Conservation (phyloP, 2,329 filamentous ascomycete species). For the Fusarium gaditjirri region DNA sequence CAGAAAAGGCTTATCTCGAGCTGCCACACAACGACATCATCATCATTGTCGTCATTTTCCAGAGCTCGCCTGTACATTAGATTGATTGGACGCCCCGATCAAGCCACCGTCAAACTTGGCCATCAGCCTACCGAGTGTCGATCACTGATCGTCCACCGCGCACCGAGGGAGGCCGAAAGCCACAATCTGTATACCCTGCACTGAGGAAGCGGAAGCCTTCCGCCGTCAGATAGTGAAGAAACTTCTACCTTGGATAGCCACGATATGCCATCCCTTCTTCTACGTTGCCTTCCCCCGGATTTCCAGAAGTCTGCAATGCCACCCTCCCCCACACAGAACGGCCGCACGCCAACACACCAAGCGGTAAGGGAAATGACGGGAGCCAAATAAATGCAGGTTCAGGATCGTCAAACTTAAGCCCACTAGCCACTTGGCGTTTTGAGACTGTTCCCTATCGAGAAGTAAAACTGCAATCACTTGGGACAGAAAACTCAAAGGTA, state of each 20-base stretch:
- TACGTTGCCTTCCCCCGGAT: conserved; percentile 32
- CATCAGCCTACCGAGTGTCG: conserved; percentile 26
- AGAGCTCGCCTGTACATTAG: conserved; percentile 11
- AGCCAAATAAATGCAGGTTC: conserved; percentile 36
- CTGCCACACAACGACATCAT: conserved; percentile 11
- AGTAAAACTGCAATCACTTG: conserved; percentile 15
- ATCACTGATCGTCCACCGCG: conserved; percentile 31
- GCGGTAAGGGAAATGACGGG: conserved; percentile 28
- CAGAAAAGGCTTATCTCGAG: conserved; percentile 11
- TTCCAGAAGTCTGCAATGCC: conserved; percentile 40
- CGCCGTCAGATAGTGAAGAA: conserved; percentile 20
- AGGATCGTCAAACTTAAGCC: conserved; percentile 22
- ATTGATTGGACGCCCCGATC: conserved; percentile 19
- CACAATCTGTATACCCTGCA: background rate
- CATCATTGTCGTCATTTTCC: conserved; percentile 23
- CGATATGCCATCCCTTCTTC: background rate
- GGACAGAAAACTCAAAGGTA: conserved; percentile 11
- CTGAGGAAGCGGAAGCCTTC: conserved; percentile 21
- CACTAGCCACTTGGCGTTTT: conserved; percentile 34
- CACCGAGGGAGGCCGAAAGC: conserved; percentile 19
- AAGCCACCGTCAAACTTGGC: conserved; percentile 26
- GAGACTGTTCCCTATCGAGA: conserved; percentile 20
- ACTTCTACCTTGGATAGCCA: conserved; percentile 8
- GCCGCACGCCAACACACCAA: conserved; percentile 22
- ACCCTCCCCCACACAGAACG: conserved; percentile 30